phyloP scores from a whole-genome alignment of 75 land plant species.

The Pinus albicaulis region DNA sequence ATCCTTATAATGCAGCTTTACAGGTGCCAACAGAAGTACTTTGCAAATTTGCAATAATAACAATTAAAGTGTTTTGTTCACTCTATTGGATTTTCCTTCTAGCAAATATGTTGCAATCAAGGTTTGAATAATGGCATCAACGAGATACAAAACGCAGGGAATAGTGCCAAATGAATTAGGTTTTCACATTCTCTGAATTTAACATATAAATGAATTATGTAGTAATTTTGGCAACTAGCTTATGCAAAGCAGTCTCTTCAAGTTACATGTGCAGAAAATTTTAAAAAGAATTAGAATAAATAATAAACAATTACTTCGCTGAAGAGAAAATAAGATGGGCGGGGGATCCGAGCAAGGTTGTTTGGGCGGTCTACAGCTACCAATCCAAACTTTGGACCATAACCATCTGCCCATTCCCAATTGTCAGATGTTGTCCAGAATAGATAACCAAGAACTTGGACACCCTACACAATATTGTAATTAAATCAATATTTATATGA shows the following conservation, averaged over 20 bases:
- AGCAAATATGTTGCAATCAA: neutral
- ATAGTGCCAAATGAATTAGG: neutral
- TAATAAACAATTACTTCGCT: constrained; percentile 51
- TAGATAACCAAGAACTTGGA: constrained; percentile 83
- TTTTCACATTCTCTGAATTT: neutral
- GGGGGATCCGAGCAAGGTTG: constrained; percentile 69
- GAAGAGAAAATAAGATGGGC: constrained; percentile 89
- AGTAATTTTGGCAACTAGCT: neutral
- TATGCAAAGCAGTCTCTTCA: constrained; percentile 1
- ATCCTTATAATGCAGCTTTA: constrained; percentile 2
- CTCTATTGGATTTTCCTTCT: neutral
- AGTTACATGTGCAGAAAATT: neutral
- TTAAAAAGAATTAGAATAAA: neutral
- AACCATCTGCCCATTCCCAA: constrained; percentile 99
- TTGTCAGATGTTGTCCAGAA: constrained; percentile 99
- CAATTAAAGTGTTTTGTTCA: neutral
- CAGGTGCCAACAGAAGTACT: neutral
- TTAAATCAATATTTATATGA: neutral
- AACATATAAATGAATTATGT: neutral
- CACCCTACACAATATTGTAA: constrained; percentile 59
- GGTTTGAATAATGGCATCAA: neutral
- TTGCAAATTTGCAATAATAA: neutral
- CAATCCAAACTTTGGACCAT: constrained; percentile 99
- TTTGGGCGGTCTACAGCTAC: constrained; percentile 95
- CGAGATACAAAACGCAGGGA: neutral